Base-by-base conservation (phyloP, 345 rosid species). In the Abelmoschus esculentus region DNA sequence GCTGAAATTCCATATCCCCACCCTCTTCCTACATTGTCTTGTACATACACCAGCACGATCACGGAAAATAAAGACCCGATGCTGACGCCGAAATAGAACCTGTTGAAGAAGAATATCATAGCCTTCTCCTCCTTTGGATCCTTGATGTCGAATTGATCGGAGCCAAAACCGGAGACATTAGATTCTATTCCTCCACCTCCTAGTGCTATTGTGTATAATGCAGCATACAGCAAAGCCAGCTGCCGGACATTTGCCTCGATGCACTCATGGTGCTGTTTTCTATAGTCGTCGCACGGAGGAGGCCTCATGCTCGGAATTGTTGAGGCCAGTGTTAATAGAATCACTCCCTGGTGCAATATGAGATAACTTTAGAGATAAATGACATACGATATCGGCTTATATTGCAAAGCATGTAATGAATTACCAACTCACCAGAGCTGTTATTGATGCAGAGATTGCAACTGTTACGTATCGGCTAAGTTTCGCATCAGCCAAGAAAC, bases 141-240 rank as follows among this genome's bases (percentile, higher is more conserved):
- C 14, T 80, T 74, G 0, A 63, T 32, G 57, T 93, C 95, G 53
- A 91, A 93, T 55, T 93, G 97, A 58, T 93, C 97, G 0, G 98
- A 86, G n/a, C 97, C 97, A 49, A 91, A 93, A 49, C 96, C 92
- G 0, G 98, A 93, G 36, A 91, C 97, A 53, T 89, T 91, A 7
- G 98, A 93, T 78, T 93, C 91, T 73, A 93, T 89, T 34, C 97
- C 98, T 12, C 97, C 96, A 0, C 89, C 92, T 0, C 98, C 97
- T 1, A 91, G 81, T 61, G 97, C 97, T 68, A 80, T 83, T 22
- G 87, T 86, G 69, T 91, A 93, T 22, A 91, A 89, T 18, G 98
- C 95, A 9, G 83, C 90, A 61, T 89, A 93, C 31, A 88, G 87
- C 80, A 93, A 70, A 28, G 84, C 80, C 38, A 91, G 82, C 71